phyloP scores from a whole-genome alignment of 2,329 filamentous ascomycete genomes.

The Exophiala calicioides region DNA sequence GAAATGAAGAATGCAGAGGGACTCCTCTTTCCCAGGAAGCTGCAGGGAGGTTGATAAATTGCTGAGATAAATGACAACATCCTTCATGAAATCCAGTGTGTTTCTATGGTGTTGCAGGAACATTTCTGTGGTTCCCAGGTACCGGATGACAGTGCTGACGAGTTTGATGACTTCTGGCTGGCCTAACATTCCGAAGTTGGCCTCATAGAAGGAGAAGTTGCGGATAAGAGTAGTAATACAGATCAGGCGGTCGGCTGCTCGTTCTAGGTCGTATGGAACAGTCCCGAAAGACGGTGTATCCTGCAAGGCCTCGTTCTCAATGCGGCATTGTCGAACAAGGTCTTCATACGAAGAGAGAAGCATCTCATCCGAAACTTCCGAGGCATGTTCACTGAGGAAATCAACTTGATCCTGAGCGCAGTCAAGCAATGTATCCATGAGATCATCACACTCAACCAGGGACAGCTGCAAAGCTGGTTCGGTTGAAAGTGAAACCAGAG shows the following conservation, averaged over 20 bases:
- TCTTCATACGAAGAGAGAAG: constrained; percentile 85
- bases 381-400: constrained; percentile 76
- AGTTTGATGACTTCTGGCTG: constrained; percentile 79
- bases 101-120: constrained; percentile 79
- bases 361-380: constrained; percentile 83
- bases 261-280: constrained; percentile 76
- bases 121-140: constrained; percentile 85
- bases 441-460: constrained; percentile 76
- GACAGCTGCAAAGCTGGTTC: constrained; percentile 65
- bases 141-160: constrained; percentile 77
- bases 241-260: constrained; percentile 81
- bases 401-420: constrained; percentile 89
- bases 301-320: constrained; percentile 71
- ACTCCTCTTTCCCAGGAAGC: constrained; percentile 83
- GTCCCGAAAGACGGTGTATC: constrained; percentile 74
- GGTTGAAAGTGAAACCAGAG: constrained; percentile 70
- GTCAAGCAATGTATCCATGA: constrained; percentile 84
- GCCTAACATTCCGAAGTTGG: constrained; percentile 74
- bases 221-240: constrained; percentile 90
- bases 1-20: constrained; percentile 82
- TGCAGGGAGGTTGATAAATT: constrained; percentile 82
- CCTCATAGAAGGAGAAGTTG: constrained; percentile 83
- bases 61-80: constrained; percentile 82
- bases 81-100: constrained; percentile 96
- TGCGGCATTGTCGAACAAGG: constrained; percentile 72